phyloP scores from a whole-genome alignment of 345 rosid genomes.

The Abelmoschus esculentus region DNA sequence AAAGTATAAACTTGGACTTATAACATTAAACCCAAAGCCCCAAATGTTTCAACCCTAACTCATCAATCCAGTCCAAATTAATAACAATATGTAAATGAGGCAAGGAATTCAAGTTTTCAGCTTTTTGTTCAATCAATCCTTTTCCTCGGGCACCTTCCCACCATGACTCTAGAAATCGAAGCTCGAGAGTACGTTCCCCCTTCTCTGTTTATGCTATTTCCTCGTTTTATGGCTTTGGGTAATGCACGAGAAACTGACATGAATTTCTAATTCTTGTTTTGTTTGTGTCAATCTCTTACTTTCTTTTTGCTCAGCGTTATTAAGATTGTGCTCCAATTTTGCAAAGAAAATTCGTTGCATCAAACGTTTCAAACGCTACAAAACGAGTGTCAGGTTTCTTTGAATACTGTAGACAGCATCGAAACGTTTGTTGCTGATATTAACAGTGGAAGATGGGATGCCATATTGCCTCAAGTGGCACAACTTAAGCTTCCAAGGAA shows the following conservation, averaged over 20 bases:
- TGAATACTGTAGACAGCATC: constrained; percentile 89
- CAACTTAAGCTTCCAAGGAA: constrained; percentile 94
- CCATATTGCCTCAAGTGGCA: constrained; percentile 83
- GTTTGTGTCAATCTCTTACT: not conserved
- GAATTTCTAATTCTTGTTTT: not conserved
- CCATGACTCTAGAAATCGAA: constrained; percentile 88
- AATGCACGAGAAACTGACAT: not conserved
- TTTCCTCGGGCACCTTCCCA: not conserved
- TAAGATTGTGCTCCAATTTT: constrained; percentile 93
- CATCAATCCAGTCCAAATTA: not conserved
- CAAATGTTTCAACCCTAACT: not conserved
- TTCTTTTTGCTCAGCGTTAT: constrained; percentile 56
- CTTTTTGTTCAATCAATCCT: not conserved
- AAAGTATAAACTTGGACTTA: not conserved
- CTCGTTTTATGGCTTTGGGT: not conserved
- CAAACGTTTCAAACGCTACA: constrained; percentile 93
- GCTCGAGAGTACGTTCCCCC: constrained; percentile 73
- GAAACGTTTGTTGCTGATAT: constrained; percentile 91
- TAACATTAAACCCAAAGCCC: not conserved
- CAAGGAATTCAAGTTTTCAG: not conserved
- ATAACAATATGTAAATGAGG: not conserved
- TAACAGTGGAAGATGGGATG: constrained; percentile 93
- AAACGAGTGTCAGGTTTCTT: constrained; percentile 90
- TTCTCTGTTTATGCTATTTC: not conserved
- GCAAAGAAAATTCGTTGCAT: constrained; percentile 91